These are phyloP conservation scores for Malassezia brasiliensis DNA, from an alignment of 1,284 basidiomycete species.

Conservation along the genomic window DNA sequence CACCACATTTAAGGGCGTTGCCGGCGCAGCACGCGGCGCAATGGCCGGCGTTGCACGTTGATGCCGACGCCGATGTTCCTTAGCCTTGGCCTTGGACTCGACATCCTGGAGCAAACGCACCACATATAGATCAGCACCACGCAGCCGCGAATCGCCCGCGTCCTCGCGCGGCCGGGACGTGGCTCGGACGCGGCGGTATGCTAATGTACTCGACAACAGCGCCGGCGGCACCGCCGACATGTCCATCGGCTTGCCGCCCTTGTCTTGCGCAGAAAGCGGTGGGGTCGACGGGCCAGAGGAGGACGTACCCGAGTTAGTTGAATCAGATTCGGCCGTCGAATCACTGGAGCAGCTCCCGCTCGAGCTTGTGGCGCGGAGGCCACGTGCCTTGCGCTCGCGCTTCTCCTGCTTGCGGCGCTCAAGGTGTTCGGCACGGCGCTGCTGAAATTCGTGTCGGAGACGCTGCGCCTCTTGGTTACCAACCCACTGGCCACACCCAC, in stretches of 20 bases:
- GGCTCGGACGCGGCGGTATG: neutral
- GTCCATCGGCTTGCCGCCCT: neutral
- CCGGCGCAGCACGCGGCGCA: neutral
- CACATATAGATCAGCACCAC: slow-evolving; percentile 22
- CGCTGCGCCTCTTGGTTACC: slow-evolving; percentile 13
- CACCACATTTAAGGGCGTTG: neutral
- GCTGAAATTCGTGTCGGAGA: neutral
- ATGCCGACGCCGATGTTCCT: slow-evolving; percentile 17
- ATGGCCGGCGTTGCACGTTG: neutral
- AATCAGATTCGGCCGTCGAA: neutral
- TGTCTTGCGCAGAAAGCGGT: neutral
- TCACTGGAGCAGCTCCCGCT: slow-evolving; percentile 4
- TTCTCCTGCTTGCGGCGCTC: slow-evolving; percentile 16
- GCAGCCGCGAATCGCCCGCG: slow-evolving; percentile 12
- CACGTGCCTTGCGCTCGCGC: slow-evolving; percentile 15
- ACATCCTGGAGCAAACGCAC: slow-evolving; percentile 20
- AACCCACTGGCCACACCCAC: slow-evolving; percentile 5
- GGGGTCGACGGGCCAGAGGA: slow-evolving; percentile 4
- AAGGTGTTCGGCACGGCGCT: slow-evolving; percentile 8
- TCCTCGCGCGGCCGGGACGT: neutral
- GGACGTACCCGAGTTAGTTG: neutral
- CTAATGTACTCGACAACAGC: neutral
- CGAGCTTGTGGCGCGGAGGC: slow-evolving; percentile 1
- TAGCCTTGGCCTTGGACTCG: slow-evolving; percentile 19
- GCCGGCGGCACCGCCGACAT: neutral